Conservation (phyloP, 179 eudicot genomes). For the Gypsophila paniculata region DNA sequence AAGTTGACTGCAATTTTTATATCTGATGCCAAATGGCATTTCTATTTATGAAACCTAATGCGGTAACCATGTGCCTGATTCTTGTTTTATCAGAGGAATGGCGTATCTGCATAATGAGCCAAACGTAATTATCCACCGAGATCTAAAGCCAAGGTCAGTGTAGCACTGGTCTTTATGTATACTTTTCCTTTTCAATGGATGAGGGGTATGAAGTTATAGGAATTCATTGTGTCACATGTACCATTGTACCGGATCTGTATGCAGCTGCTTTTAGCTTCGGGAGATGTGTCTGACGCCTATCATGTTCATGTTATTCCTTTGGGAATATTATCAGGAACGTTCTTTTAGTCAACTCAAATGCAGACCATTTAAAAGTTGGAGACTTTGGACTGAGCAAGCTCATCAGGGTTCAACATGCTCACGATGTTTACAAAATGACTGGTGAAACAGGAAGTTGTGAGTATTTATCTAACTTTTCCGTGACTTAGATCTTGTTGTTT, state of each 20-base stretch:
- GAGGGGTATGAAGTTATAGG: not conserved
- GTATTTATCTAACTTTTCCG: slow-evolving; percentile 27
- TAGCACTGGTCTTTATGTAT: not conserved
- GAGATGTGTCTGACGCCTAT: slow-evolving; percentile 10
- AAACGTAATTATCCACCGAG: slow-evolving; percentile 89
- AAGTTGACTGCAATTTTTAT: slow-evolving; percentile 12
- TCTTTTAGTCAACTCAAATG: slow-evolving; percentile 85
- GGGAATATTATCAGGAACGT: slow-evolving; percentile 75
- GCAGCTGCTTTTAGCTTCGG: not conserved
- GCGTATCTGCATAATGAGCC: slow-evolving; percentile 75
- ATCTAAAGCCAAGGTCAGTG: slow-evolving; percentile 92
- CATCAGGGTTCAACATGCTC: slow-evolving; percentile 78
- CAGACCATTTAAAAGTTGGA: slow-evolving; percentile 96
- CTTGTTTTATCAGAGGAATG: slow-evolving; percentile 69
- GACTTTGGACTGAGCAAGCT: slow-evolving; percentile 99
- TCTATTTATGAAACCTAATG: not conserved
- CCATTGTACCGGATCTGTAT: slow-evolving; percentile 10
- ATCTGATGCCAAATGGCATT: slow-evolving; percentile 15
- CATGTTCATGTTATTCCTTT: no score
- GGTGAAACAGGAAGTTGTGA: slow-evolving; percentile 99
- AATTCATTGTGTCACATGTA: slow-evolving; percentile 6
- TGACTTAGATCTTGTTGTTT: slow-evolving; percentile 14
- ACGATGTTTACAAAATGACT: slow-evolving; percentile 94
- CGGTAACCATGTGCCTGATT: slow-evolving; percentile 17
- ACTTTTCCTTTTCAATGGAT: not conserved